Percentiles rank a stretch among this genome's conserved stretches.
Evolutionary conservation across 768 basidiomycete genomes (phyloP).

Genomic region (Chalciporus chontae): DNA sequence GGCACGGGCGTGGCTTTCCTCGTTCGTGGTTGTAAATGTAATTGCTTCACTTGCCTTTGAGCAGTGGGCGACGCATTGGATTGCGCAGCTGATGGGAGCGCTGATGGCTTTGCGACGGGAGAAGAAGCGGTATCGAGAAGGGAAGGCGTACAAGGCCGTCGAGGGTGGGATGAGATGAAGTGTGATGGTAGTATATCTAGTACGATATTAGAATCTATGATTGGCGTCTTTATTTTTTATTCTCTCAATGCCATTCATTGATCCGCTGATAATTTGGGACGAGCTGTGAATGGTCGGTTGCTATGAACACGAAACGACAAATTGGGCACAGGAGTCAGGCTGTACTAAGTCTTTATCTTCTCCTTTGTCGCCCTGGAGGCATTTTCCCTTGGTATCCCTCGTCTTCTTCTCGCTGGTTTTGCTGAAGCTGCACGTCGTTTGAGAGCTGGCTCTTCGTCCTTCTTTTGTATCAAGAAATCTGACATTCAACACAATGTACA

Average conservation of each 20-base stretch:
- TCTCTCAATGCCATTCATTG: no score
- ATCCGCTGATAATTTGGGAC: background rate
- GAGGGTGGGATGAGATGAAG: constrained; percentile 60
- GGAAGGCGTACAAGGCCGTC: constrained; percentile 83
- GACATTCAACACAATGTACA: constrained; percentile 20
- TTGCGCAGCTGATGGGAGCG: constrained; percentile 53
- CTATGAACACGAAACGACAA: background rate
- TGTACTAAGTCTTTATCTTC: background rate
- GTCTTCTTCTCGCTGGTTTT: constrained; percentile 19
- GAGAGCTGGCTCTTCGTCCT: constrained; percentile 41
- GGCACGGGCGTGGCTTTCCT: constrained; percentile 68
- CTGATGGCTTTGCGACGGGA: constrained; percentile 39
- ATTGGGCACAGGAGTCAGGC: background rate
- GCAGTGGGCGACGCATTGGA: constrained; percentile 59
- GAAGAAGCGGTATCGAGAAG: constrained; percentile 51
- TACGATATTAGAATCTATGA: background rate
- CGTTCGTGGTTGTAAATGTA: constrained; percentile 68
- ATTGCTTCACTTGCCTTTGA: constrained; percentile 72
- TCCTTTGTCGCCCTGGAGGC: constrained; percentile 34
- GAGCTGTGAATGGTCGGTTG: background rate
- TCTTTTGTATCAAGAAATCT: constrained; percentile 5
- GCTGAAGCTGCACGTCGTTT: constrained; percentile 1
- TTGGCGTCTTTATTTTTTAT: background rate
- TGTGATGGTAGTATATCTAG: background rate
- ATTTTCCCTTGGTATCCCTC: constrained; percentile 21